Evolutionary conservation across 2,329 filamentous ascomycete species (phyloP), one percentile per base, ranked within the genome.

Genomic region (Fusarium sp.): DNA sequence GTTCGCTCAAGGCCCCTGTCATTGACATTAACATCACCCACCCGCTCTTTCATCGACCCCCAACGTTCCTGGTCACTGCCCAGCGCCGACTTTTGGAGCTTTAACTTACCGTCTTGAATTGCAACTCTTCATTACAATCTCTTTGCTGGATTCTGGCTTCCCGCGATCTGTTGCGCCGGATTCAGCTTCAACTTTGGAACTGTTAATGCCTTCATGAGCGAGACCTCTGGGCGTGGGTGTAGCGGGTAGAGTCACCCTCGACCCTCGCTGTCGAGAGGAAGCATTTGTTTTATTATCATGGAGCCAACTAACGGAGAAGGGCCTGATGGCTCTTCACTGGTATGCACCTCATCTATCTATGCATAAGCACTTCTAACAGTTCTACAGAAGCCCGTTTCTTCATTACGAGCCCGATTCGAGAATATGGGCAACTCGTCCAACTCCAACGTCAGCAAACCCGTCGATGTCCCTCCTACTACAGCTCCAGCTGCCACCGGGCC

Each of bases 361-460:
- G 32, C 15, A 23, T 57, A 27, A 52, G 44, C 20, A 26, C 59
- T 71, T 65, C 80, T 82, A 68, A 80, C 69, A 48, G 49, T 33
- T 23, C 54, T 35, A 8, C 70, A 94, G 92, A 93, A 91, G 83
- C 92, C 93, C 30, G 93, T 96, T 54, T 96, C 93, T 55, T 95
- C 93, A 55, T 85, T 96, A 67, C 88, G 91, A 68, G 93, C 92
- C 70, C 91, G 92, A 75, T 96, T 95, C 80, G 93, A 96, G 84
- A 93, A 91, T 78, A 90, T 95, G 74, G 78, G 76, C 67, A 65
- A 69, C 56, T 70, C 67, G 67, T 54, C 60, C 53, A 70, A 59
- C 58, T 52, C 44, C 32, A 75, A 42, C 65, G 67, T 55, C 71
- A 74, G 60, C 52, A 76, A 73, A 60, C 60, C 69, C 54, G 46